These are phyloP conservation scores for Yamadazyma paraphyllophila DNA, from an alignment of 805 yeast species.

Conservation along the genomic window DNA sequence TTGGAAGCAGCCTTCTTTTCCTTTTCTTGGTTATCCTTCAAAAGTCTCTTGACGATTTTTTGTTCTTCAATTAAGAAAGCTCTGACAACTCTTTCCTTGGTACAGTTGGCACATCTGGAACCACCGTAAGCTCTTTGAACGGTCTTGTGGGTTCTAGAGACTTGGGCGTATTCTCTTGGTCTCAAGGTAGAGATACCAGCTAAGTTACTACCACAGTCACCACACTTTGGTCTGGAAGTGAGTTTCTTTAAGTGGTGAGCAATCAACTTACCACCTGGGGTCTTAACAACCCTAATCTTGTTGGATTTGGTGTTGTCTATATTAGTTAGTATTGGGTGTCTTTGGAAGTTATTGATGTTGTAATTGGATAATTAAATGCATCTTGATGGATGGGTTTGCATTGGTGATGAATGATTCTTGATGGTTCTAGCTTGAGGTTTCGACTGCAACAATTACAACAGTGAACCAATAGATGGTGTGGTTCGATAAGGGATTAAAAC, in stretches of 20 bases:
- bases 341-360: not conserved
- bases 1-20: conserved; percentile 53
- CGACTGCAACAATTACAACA: too few relatives aligned
- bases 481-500: conserved; percentile 17
- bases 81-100: conserved; percentile 98
- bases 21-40: conserved; percentile 93
- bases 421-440: too few relatives aligned
- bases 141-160: conserved; percentile 95
- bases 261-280: conserved; percentile 99
- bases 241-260: conserved; percentile 96
- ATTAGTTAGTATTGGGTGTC: conserved; percentile 28
- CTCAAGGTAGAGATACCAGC: conserved; percentile 92
- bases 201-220: conserved; percentile 80
- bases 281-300: conserved; percentile 99
- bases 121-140: conserved; percentile 99
- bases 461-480: too few relatives aligned
- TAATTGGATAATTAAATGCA: not conserved
- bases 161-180: conserved; percentile 96
- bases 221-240: conserved; percentile 85
- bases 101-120: conserved; percentile 96
- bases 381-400: not conserved
- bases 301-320: conserved; percentile 98
- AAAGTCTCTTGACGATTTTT: conserved; percentile 99
- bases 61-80: conserved; percentile 99
- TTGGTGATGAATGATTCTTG: not conserved